Conservation (phyloP, 139 green algal genomes). For the Chlamydomonas sp. region DNA sequence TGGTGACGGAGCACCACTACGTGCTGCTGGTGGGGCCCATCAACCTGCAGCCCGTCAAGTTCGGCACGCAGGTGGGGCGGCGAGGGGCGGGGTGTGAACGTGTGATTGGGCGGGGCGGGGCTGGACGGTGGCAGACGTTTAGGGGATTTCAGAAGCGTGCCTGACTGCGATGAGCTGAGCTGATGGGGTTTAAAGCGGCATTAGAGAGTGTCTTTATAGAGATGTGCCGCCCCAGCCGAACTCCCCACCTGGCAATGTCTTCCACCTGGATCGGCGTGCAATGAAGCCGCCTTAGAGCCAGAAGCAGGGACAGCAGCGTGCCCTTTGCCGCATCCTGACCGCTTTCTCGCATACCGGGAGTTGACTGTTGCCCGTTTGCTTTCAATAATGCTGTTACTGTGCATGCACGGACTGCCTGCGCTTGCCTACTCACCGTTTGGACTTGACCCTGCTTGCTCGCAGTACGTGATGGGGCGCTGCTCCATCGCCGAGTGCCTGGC, state of each 20-base stretch:
- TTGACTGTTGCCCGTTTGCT: no score
- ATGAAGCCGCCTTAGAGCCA: conserved; percentile 75
- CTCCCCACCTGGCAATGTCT: conserved; percentile 94
- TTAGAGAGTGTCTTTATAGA: no score
- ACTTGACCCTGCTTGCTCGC: background rate
- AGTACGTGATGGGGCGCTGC: conserved; percentile 56
- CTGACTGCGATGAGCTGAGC: no score
- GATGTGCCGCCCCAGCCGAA: conserved; percentile 62
- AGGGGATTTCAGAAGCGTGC: no score
- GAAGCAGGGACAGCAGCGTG: conserved; percentile 69
- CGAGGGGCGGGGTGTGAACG: no score
- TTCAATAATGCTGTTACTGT: no score
- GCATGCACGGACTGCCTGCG: background rate
- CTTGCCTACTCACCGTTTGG: background rate
- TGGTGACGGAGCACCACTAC: conserved; percentile 68
- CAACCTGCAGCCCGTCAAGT: conserved; percentile 33
- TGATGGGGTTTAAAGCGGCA: no score
- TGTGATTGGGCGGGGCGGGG: background rate
- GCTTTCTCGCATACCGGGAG: no score
- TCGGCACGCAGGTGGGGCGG: conserved; percentile 18
- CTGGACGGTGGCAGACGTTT: background rate
- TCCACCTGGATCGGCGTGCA: conserved; percentile 79
- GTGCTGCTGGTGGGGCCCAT: conserved; percentile 57
- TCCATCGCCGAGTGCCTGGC: conserved; percentile 63
- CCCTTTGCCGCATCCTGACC: no score